Conservation (phyloP, 176 grass and related monocot genomes). For the Elymus sibiricus region DNA sequence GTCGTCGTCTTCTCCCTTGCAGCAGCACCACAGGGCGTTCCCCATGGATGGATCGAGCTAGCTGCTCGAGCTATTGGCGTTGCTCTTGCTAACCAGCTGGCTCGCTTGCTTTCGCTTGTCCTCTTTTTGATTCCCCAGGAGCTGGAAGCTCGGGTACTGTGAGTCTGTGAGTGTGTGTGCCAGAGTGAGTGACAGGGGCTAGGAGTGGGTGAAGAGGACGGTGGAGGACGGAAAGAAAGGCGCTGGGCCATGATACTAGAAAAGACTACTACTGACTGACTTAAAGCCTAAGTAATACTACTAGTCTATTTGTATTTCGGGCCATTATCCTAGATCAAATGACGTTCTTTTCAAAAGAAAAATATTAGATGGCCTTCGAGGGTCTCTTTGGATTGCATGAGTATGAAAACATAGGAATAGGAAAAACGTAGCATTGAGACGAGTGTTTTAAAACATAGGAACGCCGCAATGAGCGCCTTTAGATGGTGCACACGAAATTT, state of each 20-base stretch:
- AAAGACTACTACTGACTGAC: background rate
- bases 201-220: conserved; percentile 13
- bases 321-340: too few species aligned
- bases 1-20: background rate
- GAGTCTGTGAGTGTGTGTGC: background rate
- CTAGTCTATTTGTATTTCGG: too few species aligned
- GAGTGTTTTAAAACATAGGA: too few species aligned
- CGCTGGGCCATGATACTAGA: background rate
- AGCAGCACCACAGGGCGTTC: conserved; percentile 9
- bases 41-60: background rate
- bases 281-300: background rate
- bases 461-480: too few species aligned
- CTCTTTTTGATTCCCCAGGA: background rate
- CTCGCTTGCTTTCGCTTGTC: background rate
- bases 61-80: background rate
- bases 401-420: too few species aligned
- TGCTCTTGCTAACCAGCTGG: background rate
- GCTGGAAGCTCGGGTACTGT: background rate
- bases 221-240: background rate
- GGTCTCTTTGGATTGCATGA: too few species aligned
- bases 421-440: too few species aligned
- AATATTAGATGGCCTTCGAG: too few species aligned
- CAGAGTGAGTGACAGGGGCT: background rate
- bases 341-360: too few species aligned
- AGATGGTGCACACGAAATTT: too few species aligned